Conservation (phyloP, 2,329 filamentous ascomycete species). For the Coniochaeta pulveracea region DNA sequence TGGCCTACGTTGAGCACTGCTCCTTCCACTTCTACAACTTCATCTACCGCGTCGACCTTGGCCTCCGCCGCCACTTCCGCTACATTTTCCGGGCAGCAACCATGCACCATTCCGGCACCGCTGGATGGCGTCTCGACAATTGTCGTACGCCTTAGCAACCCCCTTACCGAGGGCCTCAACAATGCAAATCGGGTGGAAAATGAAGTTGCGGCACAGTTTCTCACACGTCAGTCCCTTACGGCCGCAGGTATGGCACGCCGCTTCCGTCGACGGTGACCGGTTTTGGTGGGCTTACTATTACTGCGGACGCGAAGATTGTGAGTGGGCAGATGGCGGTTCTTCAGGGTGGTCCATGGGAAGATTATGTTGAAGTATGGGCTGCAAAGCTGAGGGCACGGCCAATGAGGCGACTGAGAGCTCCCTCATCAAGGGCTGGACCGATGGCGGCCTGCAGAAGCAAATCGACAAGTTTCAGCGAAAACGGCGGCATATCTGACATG, state of each 20-base stretch:
- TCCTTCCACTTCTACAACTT: constrained; percentile 15
- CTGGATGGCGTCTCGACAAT: constrained; percentile 7
- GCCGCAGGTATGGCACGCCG: constrained; percentile 7
- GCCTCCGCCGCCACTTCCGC: constrained; percentile 5
- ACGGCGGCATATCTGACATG: constrained; percentile 7
- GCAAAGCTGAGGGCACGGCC: constrained; percentile 7
- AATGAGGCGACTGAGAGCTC: constrained; percentile 7
- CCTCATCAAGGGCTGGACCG: constrained; percentile 12
- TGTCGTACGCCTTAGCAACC: constrained; percentile 15
- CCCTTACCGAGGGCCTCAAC: constrained; percentile 11
- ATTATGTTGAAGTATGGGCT: constrained; percentile 10
- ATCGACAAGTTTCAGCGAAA: constrained; percentile 10
- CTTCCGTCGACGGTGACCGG: constrained; percentile 9
- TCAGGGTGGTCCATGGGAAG: constrained; percentile 9
- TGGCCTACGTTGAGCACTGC: constrained; percentile 11
- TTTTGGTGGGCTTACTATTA: constrained; percentile 13
- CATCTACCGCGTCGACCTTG: constrained; percentile 13
- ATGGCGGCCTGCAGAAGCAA: constrained; percentile 6
- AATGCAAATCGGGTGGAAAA: constrained; percentile 16
- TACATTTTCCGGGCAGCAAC: constrained; percentile 8
- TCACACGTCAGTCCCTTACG: constrained; percentile 10
- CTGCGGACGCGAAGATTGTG: constrained; percentile 8
- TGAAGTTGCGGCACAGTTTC: constrained; percentile 13
- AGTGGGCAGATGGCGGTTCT: constrained; percentile 9
- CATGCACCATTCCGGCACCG: constrained; percentile 8